Conservation (phyloP, 305 asterid species). For the Striga hermonthica region DNA sequence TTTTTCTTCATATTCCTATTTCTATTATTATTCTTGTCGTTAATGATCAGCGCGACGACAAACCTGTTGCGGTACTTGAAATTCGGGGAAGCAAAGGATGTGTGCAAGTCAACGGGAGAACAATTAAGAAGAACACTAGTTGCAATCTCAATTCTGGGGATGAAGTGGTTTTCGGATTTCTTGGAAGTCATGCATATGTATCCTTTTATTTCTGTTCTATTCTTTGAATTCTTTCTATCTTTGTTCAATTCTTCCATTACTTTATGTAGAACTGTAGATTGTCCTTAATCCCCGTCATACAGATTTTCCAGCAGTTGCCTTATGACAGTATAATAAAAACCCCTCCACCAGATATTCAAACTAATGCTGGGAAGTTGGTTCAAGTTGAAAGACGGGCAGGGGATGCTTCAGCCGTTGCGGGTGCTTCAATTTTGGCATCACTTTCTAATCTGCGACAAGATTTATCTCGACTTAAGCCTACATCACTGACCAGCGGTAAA, state of each 20-base stretch:
- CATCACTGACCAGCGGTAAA: constrained; percentile 60
- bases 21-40: constrained; percentile 33
- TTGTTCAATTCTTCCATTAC: constrained; percentile 16
- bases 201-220: constrained; percentile 41
- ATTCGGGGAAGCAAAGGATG: constrained; percentile 72
- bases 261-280: constrained; percentile 6
- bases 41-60: constrained; percentile 61
- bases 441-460: constrained; percentile 68
- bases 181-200: constrained; percentile 78
- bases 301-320: constrained; percentile 79
- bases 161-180: constrained; percentile 71
- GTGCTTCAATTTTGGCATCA: constrained; percentile 92
- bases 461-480: constrained; percentile 52
- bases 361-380: constrained; percentile 49
- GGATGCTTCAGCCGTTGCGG: constrained; percentile 84
- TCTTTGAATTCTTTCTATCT: constrained; percentile 7
- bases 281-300: constrained; percentile 43
- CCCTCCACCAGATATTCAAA: constrained; percentile 63
- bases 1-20: constrained; percentile 30
- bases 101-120: constrained; percentile 76
- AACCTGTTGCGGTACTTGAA: constrained; percentile 70
- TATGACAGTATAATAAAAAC: constrained; percentile 57
- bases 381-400: constrained; percentile 71
- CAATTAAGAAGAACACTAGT: constrained; percentile 49
- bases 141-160: constrained; percentile 77